These are phyloP conservation scores for Magnolia officinalis DNA, from an alignment of 164 flowering plant genomes.

Conservation along the genomic window DNA sequence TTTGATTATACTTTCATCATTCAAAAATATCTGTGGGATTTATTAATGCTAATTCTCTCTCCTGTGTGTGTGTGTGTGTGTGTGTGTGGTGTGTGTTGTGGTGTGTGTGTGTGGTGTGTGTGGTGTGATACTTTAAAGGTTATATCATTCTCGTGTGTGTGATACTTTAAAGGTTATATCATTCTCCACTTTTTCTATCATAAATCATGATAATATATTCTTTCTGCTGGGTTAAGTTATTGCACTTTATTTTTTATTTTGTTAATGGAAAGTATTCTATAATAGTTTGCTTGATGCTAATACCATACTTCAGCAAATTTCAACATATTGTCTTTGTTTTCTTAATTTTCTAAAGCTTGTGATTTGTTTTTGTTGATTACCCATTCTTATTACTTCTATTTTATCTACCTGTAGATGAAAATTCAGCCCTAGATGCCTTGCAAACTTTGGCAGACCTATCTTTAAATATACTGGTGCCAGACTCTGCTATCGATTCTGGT, in stretches of 20 bases:
- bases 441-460: slow-evolving; percentile 66
- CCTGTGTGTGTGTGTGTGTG: no score
- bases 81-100: no score
- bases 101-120: no score
- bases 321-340: neutral
- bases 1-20: neutral
- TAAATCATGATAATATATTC: neutral
- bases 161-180: neutral
- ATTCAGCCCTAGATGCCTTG: slow-evolving; percentile 54
- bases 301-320: neutral
- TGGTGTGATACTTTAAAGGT: no score
- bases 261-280: neutral
- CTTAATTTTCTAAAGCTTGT: neutral
- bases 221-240: neutral
- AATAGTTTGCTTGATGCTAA: neutral
- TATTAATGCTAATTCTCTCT: neutral
- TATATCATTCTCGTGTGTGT: no score
- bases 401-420: slow-evolving; percentile 41
- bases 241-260: neutral
- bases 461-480: slow-evolving; percentile 40
- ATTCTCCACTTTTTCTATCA: neutral
- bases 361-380: neutral
- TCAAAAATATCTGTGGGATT: neutral
- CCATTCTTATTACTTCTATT: slow-evolving; percentile 2
- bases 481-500: slow-evolving; percentile 46